phyloP scores from a whole-genome alignment of 140 eudicot species.

The Oenanthe javanica region DNA sequence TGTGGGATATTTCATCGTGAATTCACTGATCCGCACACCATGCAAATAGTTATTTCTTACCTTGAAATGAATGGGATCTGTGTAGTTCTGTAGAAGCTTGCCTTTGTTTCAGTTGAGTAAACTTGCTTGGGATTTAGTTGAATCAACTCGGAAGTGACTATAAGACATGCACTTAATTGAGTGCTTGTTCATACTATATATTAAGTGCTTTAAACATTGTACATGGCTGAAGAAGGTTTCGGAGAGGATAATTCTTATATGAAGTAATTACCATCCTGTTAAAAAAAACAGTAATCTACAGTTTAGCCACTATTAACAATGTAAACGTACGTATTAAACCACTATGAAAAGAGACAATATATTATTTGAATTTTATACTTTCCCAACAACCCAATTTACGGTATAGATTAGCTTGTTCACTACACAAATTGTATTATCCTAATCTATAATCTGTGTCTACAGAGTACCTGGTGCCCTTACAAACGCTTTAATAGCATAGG shows the following conservation, averaged over 20 bases:
- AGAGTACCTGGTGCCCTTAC: background rate
- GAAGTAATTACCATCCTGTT: background rate
- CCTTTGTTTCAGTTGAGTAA: background rate
- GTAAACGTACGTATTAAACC: background rate
- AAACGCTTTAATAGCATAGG: background rate
- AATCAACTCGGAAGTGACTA: background rate
- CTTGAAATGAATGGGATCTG: background rate
- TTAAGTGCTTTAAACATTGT: background rate
- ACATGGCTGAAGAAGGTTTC: background rate
- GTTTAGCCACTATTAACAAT: background rate
- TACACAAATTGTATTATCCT: no score
- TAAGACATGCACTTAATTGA: no score
- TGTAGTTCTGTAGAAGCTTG: background rate
- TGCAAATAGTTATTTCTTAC: background rate
- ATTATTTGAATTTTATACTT: background rate
- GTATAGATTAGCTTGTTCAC: no score
- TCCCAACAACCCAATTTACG: no score
- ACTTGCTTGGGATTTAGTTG: background rate
- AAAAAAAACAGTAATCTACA: background rate
- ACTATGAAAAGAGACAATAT: background rate
- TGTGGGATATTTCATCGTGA: background rate
- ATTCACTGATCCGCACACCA: no score
- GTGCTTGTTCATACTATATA: background rate
- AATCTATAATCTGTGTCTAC: no score
- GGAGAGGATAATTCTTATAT: background rate